phyloP scores from a whole-genome alignment of 2,329 filamentous ascomycete species.

The Juglanconis oblonga region DNA sequence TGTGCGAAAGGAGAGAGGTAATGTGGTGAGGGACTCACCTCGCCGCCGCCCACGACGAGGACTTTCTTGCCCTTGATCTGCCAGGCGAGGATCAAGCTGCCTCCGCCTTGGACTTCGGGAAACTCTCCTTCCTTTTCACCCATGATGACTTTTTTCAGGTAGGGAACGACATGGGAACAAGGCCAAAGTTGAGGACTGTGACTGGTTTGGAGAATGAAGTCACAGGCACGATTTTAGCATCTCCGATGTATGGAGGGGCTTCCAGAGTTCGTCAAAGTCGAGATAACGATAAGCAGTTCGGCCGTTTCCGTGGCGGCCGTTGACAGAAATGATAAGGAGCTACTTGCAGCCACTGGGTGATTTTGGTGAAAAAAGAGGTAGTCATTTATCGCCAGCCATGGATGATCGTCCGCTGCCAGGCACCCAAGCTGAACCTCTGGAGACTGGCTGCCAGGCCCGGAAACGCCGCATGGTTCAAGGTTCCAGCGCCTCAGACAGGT shows the following conservation, averaged over 20 bases:
- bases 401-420: neutral
- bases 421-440: neutral
- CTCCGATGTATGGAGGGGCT: neutral
- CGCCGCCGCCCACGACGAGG: slow-evolving; percentile 90
- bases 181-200: neutral
- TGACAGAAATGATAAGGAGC: neutral
- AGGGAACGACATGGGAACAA: neutral
- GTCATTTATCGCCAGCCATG: neutral
- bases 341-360: neutral
- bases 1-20: neutral
- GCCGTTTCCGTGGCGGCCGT: neutral
- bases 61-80: slow-evolving; percentile 87
- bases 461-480: neutral
- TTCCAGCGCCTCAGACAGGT: neutral
- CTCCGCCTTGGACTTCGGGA: slow-evolving; percentile 81
- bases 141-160: neutral
- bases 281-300: slow-evolving; percentile 4
- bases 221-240: neutral
- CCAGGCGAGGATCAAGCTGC: slow-evolving; percentile 93
- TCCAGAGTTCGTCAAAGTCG: neutral
- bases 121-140: slow-evolving; percentile 44
- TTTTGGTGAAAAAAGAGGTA: neutral
- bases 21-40: slow-evolving; percentile 53
- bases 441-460: neutral
- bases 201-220: neutral